Conservation (phyloP, 441 rosid species). For the Hura crepitans region DNA sequence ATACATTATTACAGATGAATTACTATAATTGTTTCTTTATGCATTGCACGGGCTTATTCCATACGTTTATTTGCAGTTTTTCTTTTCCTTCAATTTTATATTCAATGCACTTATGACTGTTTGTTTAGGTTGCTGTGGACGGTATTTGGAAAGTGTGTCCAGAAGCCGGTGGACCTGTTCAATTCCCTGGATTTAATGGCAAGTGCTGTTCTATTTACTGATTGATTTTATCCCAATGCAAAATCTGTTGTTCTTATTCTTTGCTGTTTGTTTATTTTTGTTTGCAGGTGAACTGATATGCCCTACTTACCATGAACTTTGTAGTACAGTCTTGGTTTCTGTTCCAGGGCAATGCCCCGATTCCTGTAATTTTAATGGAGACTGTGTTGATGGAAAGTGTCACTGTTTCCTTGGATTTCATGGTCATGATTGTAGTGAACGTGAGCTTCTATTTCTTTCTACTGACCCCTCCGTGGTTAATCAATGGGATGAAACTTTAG, state of each 20-base stretch:
- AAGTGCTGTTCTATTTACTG: constrained; percentile 19
- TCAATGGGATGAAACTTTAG: background rate
- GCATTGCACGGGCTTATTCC: background rate
- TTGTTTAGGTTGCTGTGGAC: constrained; percentile 89
- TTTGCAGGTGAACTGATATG: constrained; percentile 79
- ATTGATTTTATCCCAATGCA: background rate
- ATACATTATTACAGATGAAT: background rate
- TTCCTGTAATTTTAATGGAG: constrained; percentile 85
- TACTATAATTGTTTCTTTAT: background rate
- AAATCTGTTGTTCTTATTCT: constrained; percentile 11
- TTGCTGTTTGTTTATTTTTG: constrained; percentile 19
- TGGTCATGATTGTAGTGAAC: constrained; percentile 80
- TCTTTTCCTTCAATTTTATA: background rate
- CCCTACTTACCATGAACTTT: constrained; percentile 89
- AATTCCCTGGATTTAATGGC: constrained; percentile 93
- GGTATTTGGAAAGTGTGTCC: constrained; percentile 92
- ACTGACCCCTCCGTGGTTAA: background rate
- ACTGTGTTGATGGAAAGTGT: constrained; percentile 81
- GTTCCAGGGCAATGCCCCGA: constrained; percentile 70
- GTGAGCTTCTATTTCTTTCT: constrained; percentile 44
- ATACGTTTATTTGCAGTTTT: background rate
- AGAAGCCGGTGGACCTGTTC: constrained; percentile 78
- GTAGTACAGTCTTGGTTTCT: constrained; percentile 47
- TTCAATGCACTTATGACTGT: constrained; percentile 12
- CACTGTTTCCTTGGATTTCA: constrained; percentile 86